Conservation (phyloP, 2,329 filamentous ascomycete species). For the Lachnellula willkommii region DNA sequence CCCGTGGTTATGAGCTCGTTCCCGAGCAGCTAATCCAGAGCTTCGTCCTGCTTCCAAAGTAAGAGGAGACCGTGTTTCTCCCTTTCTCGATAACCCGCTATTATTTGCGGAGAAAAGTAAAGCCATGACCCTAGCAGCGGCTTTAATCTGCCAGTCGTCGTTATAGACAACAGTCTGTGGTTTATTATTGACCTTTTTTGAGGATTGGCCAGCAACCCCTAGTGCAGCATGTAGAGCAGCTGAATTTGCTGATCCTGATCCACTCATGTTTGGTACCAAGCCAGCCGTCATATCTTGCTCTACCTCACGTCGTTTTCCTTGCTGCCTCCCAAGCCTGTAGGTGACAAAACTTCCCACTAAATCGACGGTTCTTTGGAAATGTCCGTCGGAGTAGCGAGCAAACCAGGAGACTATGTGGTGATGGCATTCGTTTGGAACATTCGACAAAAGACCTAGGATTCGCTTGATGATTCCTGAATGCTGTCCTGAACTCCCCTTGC, state of each 20-base stretch:
- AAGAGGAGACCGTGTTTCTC: conserved; percentile 33
- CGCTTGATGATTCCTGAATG: conserved; percentile 84
- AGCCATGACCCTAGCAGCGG: conserved; percentile 72
- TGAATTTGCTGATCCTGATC: conserved; percentile 52
- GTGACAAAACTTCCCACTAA: conserved; percentile 73
- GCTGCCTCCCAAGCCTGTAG: conserved; percentile 68
- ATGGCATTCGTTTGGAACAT: conserved; percentile 70
- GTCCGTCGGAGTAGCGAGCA: conserved; percentile 59
- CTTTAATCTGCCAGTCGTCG: conserved; percentile 87
- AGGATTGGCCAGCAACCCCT: conserved; percentile 43
- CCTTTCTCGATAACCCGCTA: conserved; percentile 36
- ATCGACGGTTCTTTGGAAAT: conserved; percentile 71
- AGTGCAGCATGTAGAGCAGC: conserved; percentile 75
- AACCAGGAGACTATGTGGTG: conserved; percentile 75
- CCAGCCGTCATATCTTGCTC: conserved; percentile 58
- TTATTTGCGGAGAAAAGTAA: conserved; percentile 80
- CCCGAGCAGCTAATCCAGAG: conserved; percentile 35
- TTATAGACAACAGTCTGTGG: conserved; percentile 58
- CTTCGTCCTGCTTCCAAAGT: conserved; percentile 33
- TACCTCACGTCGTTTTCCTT: conserved; percentile 58
- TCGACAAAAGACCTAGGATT: conserved; percentile 72
- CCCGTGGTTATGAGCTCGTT: conserved; percentile 46
- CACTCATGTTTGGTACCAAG: conserved; percentile 67
- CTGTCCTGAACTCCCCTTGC: conserved; percentile 45
- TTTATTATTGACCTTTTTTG: conserved; percentile 51